Conservation (phyloP, 164 flowering plant genomes). For the Hamamelis virginiana region DNA sequence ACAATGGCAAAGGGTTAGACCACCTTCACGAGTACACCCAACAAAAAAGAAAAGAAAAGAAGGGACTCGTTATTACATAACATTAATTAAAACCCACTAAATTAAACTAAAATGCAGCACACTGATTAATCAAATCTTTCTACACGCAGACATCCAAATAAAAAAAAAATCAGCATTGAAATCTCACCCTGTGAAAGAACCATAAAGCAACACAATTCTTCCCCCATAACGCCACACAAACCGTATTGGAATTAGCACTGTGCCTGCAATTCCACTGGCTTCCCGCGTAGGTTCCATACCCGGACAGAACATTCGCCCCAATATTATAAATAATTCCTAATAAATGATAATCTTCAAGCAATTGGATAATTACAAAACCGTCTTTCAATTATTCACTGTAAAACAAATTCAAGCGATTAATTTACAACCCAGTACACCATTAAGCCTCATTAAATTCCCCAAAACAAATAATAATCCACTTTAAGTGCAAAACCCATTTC, state of each 20-base stretch:
- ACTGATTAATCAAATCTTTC: background rate
- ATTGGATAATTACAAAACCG: background rate
- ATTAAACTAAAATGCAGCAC: background rate
- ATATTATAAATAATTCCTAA: background rate
- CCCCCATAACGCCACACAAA: conserved; percentile 69
- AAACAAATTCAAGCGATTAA: conserved; percentile 9
- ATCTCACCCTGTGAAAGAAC: conserved; percentile 55
- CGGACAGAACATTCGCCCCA: conserved; percentile 25
- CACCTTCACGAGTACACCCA: conserved; percentile 47
- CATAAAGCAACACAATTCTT: conserved; percentile 40
- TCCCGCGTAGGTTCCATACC: conserved; percentile 42
- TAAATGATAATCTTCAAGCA: background rate
- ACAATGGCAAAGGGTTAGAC: conserved; percentile 71
- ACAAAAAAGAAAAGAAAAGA: conserved; percentile 2
- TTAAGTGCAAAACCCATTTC: background rate
- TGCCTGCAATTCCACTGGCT: conserved; percentile 24
- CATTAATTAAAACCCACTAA: background rate
- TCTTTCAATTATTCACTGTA: background rate
- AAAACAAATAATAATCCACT: background rate
- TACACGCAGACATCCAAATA: background rate
- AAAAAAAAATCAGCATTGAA: background rate
- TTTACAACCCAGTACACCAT: background rate
- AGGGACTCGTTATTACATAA: background rate
- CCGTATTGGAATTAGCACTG: conserved; percentile 41
- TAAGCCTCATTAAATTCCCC: background rate